Evolutionary conservation across 1,139 yeast species (phyloP).

Genomic region (Pichia sp.): DNA sequence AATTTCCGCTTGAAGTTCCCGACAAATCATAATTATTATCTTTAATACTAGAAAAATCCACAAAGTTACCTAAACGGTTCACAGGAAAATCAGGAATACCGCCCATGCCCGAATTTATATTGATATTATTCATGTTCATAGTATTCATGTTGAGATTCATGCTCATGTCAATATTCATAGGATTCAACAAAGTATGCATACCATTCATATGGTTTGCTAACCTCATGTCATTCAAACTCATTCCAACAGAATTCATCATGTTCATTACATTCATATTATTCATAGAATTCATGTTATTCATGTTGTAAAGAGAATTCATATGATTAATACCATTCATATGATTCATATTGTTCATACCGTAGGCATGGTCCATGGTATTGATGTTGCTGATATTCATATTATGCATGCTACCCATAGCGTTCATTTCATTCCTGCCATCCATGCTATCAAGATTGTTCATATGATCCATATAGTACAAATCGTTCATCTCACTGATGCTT

Average conservation of each 20-base stretch:
- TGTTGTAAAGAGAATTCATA: slow-evolving; percentile 1
- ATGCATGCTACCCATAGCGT: not conserved
- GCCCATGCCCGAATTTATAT: too few relatives aligned
- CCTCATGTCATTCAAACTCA: too few relatives aligned
- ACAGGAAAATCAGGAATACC: too few relatives aligned
- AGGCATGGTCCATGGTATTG: not conserved
- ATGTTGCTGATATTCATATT: not conserved
- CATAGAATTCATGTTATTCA: slow-evolving; percentile 3
- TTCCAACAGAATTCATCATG: not conserved
- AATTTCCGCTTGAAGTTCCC: too few relatives aligned
- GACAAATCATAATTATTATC: too few relatives aligned
- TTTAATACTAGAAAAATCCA: too few relatives aligned
- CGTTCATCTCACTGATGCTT: not conserved
- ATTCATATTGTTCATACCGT: slow-evolving; percentile 1
- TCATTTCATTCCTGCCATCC: slow-evolving; percentile 1
- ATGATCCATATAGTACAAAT: not conserved
- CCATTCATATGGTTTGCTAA: too few relatives aligned
- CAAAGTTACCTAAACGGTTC: too few relatives aligned
- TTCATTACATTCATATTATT: slow-evolving; percentile 1
- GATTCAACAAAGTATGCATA: too few relatives aligned
- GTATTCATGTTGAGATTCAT: not conserved
- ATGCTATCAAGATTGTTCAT: slow-evolving; percentile 1
- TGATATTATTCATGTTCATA: too few relatives aligned
- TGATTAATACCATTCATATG: slow-evolving; percentile 2
- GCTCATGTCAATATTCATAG: too few relatives aligned